These are phyloP conservation scores for Sporothrix humicola DNA, from an alignment of 2,329 filamentous ascomycete species.

Conservation along the genomic window DNA sequence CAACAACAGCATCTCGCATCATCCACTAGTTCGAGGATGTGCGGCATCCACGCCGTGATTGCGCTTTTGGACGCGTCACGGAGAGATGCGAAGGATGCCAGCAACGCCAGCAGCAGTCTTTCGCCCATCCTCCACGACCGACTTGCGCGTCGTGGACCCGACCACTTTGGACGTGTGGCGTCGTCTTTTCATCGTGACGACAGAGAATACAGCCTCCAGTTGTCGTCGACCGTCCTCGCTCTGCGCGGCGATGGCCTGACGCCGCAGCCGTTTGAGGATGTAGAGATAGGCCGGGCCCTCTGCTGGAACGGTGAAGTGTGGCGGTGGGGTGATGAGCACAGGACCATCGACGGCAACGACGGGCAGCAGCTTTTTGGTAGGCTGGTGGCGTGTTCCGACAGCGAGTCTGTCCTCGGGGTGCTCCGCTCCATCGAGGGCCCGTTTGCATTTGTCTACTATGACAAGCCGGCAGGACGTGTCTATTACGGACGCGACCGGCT, in stretches of 20 bases:
- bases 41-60: conserved; percentile 64
- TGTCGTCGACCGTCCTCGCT: conserved; percentile 86
- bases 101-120: conserved; percentile 39
- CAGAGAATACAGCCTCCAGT: no score
- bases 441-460: conserved; percentile 87
- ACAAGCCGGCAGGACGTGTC: conserved; percentile 64
- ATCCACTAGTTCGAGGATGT: conserved; percentile 52
- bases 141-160: conserved; percentile 64
- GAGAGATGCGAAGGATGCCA: background rate
- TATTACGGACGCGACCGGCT: conserved; percentile 89
- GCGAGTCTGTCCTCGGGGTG: conserved; percentile 48
- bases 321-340: conserved; percentile 57
- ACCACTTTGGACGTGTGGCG: conserved; percentile 57
- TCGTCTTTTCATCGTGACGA: background rate
- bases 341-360: conserved; percentile 69
- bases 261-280: conserved; percentile 72
- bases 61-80: conserved; percentile 42
- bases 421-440: conserved; percentile 75
- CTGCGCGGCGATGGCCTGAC: conserved; percentile 77
- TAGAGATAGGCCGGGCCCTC: conserved; percentile 65
- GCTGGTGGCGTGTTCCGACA: conserved; percentile 54
- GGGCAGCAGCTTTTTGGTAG: conserved; percentile 69
- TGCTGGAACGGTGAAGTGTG: conserved; percentile 99
- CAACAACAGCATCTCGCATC: background rate
- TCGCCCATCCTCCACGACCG: conserved; percentile 50